Base-by-base conservation (phyloP, 1,139 yeast species). In the Geotrichum australiense region DNA sequence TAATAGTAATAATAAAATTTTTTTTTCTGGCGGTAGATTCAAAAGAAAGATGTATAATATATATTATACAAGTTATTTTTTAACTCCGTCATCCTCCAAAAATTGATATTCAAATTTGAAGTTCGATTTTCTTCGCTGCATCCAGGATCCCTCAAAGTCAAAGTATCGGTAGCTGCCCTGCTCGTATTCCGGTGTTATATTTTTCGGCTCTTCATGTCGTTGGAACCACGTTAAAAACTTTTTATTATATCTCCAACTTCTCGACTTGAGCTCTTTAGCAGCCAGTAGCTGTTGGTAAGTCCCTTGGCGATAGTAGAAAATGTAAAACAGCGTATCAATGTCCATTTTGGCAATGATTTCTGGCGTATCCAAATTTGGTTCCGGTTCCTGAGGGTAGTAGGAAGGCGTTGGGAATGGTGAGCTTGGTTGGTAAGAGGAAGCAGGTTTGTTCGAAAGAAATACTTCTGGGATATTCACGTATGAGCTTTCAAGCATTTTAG, bases 391-490 rank as follows among this genome's bases (percentile, higher is more conserved):
- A 3, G 99, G 98, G 64, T 87, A 91, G 62, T 81, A 86, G 18
- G 85, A 75, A 36, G 93, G 85, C 4, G 95, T 85, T 12, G 96
- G 95, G 58, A 83, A 94, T 39, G 94, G 94, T 51, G 78, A 77
- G 35, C 71, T 70, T n/a, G 96, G 94, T 49, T 72, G 76, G 60
- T 89, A 89, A 50, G 76, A 76, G 49, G 80, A 72, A 19, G 39
- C 35, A 22, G 97, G 96, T 51, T 76, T 78, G 55, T 91, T 96
- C 1, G 95, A 82, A 59, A 89, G 93, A 48, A 79, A 73, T 1
- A 96, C 85, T 62, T 91, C 97, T 0, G 99, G 98, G 60, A 96
- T 86, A 56, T 84, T 82, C 53, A 85, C 68, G 48, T 85, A 70
- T 2, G 96, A 87, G 2, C 74, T 72, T 59, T 87, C 94, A 51